Base-by-base conservation (phyloP, 352 stramenopile genomes). In the Achlya hypogyna region DNA sequence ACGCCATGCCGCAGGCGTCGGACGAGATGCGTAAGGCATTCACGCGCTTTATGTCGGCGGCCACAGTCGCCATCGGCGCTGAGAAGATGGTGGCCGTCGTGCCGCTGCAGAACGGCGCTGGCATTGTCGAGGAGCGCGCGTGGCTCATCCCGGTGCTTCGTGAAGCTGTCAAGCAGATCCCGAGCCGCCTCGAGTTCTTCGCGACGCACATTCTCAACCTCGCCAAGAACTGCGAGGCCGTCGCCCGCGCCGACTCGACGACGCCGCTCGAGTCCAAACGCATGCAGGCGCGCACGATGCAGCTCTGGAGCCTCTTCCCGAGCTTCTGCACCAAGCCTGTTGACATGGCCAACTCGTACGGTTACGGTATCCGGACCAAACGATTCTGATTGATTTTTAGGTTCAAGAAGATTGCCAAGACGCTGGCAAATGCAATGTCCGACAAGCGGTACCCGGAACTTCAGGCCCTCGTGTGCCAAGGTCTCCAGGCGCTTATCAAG, bases 351-450 rank as follows among this genome's bases (percentile, higher is more conserved):
- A n/a, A n/a, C n/a, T n/a, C n/a, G n/a, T n/a, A n/a, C n/a, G n/a
- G n/a, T n/a, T n/a, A n/a, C n/a, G n/a, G n/a, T n/a, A n/a, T n/a
- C n/a, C n/a, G n/a, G n/a, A n/a, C n/a, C n/a, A n/a, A n/a, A n/a
- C n/a, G n/a, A n/a, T n/a, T n/a, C n/a, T n/a, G n/a, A n/a, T 79
- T 95, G 53, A 80, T 87, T 66, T 75, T 74, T 32, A 82, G 82
- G 31, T 95, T 95, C 65, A 92, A 92, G 77, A 89, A 82, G 69
- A 77, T 95, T 43, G 86, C 86, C 51, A 95, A 95, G 81, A 69
- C 89, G 40, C 75, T 95, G 9, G 84, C 84, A 16, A 95, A 91
- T 53, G 86, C 86, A 38, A 92, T 95, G 83, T 79, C 78, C 31
- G 86, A 95, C 73, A 82, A 93, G 74, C 84, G 86, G 29, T 93